Percentiles rank a stretch among this genome's conserved stretches.
phyloP scores from a whole-genome alignment of 305 asterid genomes.

The Ilex paraguariensis region DNA sequence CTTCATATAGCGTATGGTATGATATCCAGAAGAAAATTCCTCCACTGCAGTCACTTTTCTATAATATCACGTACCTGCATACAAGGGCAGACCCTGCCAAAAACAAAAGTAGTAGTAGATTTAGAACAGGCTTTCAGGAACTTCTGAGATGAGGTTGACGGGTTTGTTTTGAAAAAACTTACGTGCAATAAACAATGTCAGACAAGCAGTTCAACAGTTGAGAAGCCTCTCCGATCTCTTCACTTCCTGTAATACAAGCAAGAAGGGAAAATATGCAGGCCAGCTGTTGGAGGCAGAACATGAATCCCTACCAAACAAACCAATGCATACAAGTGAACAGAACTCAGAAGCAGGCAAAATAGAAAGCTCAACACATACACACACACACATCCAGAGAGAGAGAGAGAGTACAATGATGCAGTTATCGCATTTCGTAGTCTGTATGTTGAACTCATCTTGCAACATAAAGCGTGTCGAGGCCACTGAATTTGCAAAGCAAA shows the following conservation, averaged over 20 bases:
- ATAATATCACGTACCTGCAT: slow-evolving; percentile 32
- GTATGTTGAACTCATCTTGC: slow-evolving; percentile 49
- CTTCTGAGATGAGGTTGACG: not conserved
- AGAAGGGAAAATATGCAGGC: slow-evolving; percentile 39
- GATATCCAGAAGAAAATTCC: not conserved
- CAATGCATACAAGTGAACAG: not conserved
- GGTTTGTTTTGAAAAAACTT: slow-evolving; percentile 1
- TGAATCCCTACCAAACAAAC: slow-evolving; percentile 28
- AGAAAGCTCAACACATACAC: not conserved
- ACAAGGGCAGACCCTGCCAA: slow-evolving; percentile 46
- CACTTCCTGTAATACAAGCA: slow-evolving; percentile 28
- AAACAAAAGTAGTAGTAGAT: not conserved
- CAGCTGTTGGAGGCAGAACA: slow-evolving; percentile 36
- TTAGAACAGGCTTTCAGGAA: slow-evolving; percentile 1
- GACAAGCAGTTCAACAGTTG: slow-evolving; percentile 28
- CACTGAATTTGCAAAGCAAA: slow-evolving; percentile 43
- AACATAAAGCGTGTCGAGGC: slow-evolving; percentile 44
- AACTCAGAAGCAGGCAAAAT: not conserved
- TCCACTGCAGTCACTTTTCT: not conserved
- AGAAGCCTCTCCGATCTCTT: slow-evolving; percentile 27
- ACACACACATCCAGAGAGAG: slow-evolving; percentile 2
- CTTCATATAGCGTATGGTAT: not conserved
- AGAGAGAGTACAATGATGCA: slow-evolving; percentile 40
- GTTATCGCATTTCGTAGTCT: slow-evolving; percentile 40
- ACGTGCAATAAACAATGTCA: slow-evolving; percentile 27